Evolutionary conservation across 768 basidiomycete species (phyloP), one percentile per base, ranked within the genome.

Genomic region (Russula sp.): DNA sequence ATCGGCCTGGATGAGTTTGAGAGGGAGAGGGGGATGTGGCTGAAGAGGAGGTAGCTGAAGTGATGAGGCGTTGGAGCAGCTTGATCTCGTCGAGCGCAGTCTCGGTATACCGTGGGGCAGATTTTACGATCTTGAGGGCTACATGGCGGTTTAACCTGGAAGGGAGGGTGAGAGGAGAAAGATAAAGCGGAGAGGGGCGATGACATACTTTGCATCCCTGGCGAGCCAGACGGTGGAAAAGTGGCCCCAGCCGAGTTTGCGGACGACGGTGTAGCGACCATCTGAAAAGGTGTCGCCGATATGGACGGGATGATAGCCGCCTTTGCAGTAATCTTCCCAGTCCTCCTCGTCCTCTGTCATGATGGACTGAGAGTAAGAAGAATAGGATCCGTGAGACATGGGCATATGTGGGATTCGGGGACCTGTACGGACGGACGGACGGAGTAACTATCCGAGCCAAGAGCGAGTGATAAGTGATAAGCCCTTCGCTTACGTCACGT

Each of bases 61-160:
- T 90, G 74, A 96, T 95, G 67, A 98, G 86, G 7, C 95, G 88
- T 69, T 98, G 94, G 20, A 98, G 83, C 2, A 99, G 88, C 72
- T 98, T 98, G 76, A 99, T 98, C 77, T 99, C 97, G 77, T 99
- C 97, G 38, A 98, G 79, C 0, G 97, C 97, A 0, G 97, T 99
- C 72, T 99, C 96, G 0, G 96, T 99, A 75, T 99, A 99, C 52
- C 97, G 81, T 0, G 88, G 85, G 0, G 96, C 97, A 16, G 95
- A 97, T 75, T 98, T 99, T 73, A 99, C 97, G 70, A 99, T 92
- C 75, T 99, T 99, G 73, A 99, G 87, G 14, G 97, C 97, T 69
- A 99, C 97, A 75, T 99, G 97, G 52, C 93, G 90, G 68, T 90
- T 86, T 76, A 93, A 80, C 71, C 96, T 99, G 75, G 20, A 35